These are phyloP conservation scores for Penicillium manginii DNA, from an alignment of 495 filamentous ascomycete genomes.

Conservation along the genomic window DNA sequence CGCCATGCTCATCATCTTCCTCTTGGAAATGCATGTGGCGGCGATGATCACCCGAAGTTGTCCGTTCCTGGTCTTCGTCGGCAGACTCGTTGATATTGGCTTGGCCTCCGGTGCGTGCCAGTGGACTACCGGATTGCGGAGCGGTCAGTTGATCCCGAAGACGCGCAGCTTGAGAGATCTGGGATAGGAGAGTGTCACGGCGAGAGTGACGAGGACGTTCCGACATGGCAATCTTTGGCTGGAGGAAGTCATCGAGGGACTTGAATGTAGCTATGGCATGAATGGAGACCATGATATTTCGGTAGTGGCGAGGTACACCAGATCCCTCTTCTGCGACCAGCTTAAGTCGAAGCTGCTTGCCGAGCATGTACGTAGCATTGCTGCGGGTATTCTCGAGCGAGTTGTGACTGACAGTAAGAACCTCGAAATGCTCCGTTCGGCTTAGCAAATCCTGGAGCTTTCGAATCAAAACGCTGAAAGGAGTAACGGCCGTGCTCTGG, in stretches of 20 bases:
- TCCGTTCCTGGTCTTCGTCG: slow-evolving; percentile 24
- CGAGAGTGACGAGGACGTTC: slow-evolving; percentile 76
- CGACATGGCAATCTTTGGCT: slow-evolving; percentile 82
- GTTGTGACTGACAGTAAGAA: slow-evolving; percentile 92
- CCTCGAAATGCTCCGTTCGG: slow-evolving; percentile 96
- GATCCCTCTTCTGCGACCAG: slow-evolving; percentile 89
- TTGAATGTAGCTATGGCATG: slow-evolving; percentile 99
- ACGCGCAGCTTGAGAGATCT: slow-evolving; percentile 76
- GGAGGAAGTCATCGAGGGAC: slow-evolving; percentile 92
- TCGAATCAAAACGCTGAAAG: slow-evolving; percentile 87
- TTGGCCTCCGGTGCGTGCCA: slow-evolving; percentile 30
- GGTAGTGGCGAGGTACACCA: slow-evolving; percentile 80
- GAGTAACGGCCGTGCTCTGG: slow-evolving; percentile 69
- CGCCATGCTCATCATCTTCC: slow-evolving; percentile 59
- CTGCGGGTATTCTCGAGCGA: slow-evolving; percentile 89
- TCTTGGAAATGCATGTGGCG: slow-evolving; percentile 53
- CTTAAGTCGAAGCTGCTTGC: slow-evolving; percentile 90
- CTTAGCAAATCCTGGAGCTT: slow-evolving; percentile 96
- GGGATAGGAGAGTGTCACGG: slow-evolving; percentile 71
- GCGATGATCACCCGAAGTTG: slow-evolving; percentile 51
- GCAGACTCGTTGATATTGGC: slow-evolving; percentile 37
- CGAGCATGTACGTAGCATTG: slow-evolving; percentile 93
- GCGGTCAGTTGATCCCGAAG: slow-evolving; percentile 48
- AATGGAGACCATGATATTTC: slow-evolving; percentile 96
- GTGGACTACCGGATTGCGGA: slow-evolving; percentile 26